Percentiles rank a stretch among this genome's conserved stretches.
Conservation (phyloP, 2,329 filamentous ascomycete genomes). For the Diaporthe helianthi region DNA sequence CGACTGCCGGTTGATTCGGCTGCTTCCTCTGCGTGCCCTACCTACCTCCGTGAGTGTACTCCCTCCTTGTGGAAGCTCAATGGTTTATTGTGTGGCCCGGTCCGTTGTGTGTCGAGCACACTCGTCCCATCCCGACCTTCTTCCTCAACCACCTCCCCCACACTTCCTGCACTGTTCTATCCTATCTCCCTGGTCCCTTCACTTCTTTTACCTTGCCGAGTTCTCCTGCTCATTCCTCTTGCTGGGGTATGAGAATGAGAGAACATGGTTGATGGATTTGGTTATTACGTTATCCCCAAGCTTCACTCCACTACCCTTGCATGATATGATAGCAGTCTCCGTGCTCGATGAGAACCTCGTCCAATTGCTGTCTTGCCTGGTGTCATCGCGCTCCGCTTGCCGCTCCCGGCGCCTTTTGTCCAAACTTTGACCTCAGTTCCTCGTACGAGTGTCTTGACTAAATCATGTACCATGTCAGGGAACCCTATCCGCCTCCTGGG, state of each 20-base stretch:
- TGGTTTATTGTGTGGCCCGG: conserved; percentile 9
- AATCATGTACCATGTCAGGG: conserved; percentile 35
- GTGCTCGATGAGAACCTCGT: conserved; percentile 35
- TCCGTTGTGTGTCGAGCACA: conserved; percentile 18
- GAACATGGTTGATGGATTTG: conserved; percentile 45
- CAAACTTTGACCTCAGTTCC: conserved; percentile 40
- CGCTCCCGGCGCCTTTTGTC: conserved; percentile 37
- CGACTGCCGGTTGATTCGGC: conserved; percentile 28
- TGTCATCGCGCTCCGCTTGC: not conserved
- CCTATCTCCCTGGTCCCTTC: conserved; percentile 32
- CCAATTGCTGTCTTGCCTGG: conserved; percentile 21
- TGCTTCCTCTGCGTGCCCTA: conserved; percentile 28
- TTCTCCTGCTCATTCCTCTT: conserved; percentile 35
- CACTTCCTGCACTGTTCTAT: not conserved
- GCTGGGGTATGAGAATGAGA: conserved; percentile 40
- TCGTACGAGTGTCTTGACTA: conserved; percentile 39
- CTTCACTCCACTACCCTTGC: conserved; percentile 38
- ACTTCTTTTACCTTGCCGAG: conserved; percentile 36
- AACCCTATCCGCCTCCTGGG: conserved; percentile 37
- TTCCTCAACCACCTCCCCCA: not conserved
- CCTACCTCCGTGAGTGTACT: conserved; percentile 24
- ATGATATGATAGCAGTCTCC: conserved; percentile 40
- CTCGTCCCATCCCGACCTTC: conserved; percentile 26
- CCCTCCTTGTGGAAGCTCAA: conserved; percentile 31
- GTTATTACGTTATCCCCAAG: conserved; percentile 39